These are phyloP conservation scores for Obba rivulosa DNA, from an alignment of 768 basidiomycete species.

Conservation along the genomic window DNA sequence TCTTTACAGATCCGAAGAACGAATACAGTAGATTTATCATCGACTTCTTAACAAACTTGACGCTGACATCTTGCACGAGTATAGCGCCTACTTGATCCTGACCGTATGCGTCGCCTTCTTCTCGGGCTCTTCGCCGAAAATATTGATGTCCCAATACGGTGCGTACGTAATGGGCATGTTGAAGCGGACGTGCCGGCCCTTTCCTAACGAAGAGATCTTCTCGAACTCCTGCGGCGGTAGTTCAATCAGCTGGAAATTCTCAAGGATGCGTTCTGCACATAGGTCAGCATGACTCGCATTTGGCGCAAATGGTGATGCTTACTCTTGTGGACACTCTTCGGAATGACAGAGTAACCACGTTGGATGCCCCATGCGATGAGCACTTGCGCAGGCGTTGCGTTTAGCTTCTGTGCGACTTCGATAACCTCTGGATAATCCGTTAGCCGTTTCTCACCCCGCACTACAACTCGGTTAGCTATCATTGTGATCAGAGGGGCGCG, in stretches of 20 bases:
- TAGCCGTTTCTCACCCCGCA: constrained; percentile 55
- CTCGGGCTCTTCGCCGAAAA: constrained; percentile 65
- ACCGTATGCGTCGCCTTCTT: constrained; percentile 26
- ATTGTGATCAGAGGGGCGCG: not conserved
- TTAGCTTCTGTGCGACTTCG: constrained; percentile 56
- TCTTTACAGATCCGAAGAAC: not conserved
- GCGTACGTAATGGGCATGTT: constrained; percentile 61
- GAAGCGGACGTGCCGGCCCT: constrained; percentile 43
- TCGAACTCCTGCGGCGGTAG: constrained; percentile 65
- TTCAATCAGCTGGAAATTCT: constrained; percentile 74
- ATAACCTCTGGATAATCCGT: constrained; percentile 61
- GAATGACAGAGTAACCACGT: constrained; percentile 78
- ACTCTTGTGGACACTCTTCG: constrained; percentile 72
- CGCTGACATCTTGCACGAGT: not conserved
- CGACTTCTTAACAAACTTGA: not conserved
- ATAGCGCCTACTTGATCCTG: constrained; percentile 23
- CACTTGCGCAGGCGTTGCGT: constrained; percentile 73
- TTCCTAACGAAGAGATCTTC: constrained; percentile 45
- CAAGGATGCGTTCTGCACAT: constrained; percentile 50
- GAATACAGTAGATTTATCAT: not conserved
- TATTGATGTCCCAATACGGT: constrained; percentile 65
- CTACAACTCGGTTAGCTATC: constrained; percentile 27
- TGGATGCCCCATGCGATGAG: constrained; percentile 75
- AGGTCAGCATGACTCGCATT: not conserved
- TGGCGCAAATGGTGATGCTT: not conserved